Evolutionary conservation across 192 early-diverging fungal species (phyloP).

Genomic region (Coemansia sp.): DNA sequence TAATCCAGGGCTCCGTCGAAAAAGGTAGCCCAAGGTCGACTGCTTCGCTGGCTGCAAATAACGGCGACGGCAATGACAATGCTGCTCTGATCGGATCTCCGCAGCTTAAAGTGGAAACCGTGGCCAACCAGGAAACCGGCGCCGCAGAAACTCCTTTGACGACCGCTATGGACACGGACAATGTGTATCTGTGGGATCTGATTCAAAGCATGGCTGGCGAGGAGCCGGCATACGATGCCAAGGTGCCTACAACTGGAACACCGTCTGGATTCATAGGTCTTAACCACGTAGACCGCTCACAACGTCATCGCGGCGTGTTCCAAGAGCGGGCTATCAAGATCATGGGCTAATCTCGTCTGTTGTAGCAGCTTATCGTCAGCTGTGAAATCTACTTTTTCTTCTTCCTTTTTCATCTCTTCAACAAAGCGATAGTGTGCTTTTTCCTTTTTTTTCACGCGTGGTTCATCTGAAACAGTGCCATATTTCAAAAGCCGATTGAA

Average conservation of each 20-base stretch:
- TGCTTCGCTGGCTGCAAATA: not conserved
- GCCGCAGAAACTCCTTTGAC: not conserved
- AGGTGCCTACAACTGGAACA: slow-evolving; percentile 2
- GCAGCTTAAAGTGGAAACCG: slow-evolving; percentile 1
- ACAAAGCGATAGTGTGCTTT: not conserved
- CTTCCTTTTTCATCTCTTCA: slow-evolving; percentile 1
- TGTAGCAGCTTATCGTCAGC: too few relatives aligned
- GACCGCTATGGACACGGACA: slow-evolving; percentile 4
- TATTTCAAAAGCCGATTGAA: too few relatives aligned
- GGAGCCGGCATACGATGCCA: not conserved
- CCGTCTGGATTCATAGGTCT: slow-evolving; percentile 24
- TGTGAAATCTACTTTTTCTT: not conserved
- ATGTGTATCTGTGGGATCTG: slow-evolving; percentile 2
- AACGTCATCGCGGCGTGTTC: slow-evolving; percentile 30
- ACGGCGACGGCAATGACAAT: slow-evolving; percentile 8
- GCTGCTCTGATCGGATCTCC: slow-evolving; percentile 17
- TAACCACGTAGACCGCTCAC: slow-evolving; percentile 35
- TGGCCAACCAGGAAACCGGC: not conserved
- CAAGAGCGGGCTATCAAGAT: slow-evolving; percentile 38
- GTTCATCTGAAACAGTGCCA: not conserved
- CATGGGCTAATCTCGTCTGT: not conserved
- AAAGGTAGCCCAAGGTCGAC: not conserved
- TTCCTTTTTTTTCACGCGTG: too few relatives aligned
- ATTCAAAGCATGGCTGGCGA: slow-evolving; percentile 4
- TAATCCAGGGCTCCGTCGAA: slow-evolving; percentile 21